Evolutionary conservation across 805 yeast genomes (phyloP).

Genomic region (Pichia exigua): DNA sequence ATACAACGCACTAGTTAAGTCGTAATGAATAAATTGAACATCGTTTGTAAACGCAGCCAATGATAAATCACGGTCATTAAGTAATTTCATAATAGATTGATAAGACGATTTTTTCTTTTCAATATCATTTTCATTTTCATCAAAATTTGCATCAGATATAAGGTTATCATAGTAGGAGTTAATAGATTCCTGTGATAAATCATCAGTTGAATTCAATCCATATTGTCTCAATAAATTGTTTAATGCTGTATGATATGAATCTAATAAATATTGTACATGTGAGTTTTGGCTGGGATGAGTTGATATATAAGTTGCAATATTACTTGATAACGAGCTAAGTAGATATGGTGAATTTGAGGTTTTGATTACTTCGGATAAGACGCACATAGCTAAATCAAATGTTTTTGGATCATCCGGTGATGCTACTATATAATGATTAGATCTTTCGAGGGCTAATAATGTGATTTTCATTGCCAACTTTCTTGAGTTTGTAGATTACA

Average conservation of each 20-base stretch:
- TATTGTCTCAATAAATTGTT: not conserved
- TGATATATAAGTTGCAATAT: not conserved
- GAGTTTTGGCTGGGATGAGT: too few relatives aligned
- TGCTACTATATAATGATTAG: not conserved
- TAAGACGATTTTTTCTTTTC: not conserved
- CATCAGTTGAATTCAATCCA: not conserved
- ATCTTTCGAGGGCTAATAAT: not conserved
- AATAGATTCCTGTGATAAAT: slow-evolving; percentile 4
- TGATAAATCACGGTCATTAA: not conserved
- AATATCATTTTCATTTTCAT: not conserved
- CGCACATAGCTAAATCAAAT: not conserved
- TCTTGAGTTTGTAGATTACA: not conserved
- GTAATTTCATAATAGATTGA: not conserved
- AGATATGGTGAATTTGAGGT: not conserved
- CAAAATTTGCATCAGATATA: not conserved
- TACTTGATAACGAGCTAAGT: not conserved
- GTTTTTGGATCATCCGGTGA: not conserved
- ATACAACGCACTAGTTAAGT: not conserved
- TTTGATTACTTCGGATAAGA: not conserved
- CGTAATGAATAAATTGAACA: not conserved
- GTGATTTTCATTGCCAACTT: not conserved
- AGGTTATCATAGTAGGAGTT: not conserved
- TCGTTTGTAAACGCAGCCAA: not conserved
- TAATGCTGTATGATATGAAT: not conserved
- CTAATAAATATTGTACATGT: too few relatives aligned